These are phyloP conservation scores for Eucalyptus decipiens DNA, from an alignment of 345 rosid genomes.

Conservation along the genomic window DNA sequence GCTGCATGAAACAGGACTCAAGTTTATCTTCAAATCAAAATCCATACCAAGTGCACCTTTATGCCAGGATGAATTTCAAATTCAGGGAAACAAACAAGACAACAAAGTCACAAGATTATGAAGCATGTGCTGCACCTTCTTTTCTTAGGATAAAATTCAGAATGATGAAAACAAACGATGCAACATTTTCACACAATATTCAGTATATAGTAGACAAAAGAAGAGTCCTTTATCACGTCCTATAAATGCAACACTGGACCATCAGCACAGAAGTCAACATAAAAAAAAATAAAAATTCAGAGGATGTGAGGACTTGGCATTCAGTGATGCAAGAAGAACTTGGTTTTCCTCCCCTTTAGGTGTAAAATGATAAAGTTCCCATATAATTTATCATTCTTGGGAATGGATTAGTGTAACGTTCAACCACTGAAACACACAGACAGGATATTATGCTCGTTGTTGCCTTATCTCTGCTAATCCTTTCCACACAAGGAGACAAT, in stretches of 20 bases:
- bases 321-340: neutral
- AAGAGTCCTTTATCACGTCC: neutral
- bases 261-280: neutral
- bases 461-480: neutral
- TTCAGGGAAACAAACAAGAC: neutral
- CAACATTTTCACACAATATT: neutral
- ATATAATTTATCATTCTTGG: neutral
- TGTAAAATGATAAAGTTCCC: neutral
- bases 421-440: neutral
- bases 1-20: slow-evolving; percentile 8
- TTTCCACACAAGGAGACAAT: neutral
- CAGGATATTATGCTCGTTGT: neutral
- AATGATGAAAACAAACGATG: neutral
- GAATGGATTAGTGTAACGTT: neutral
- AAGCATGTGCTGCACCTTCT: neutral
- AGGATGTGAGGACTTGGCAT: neutral
- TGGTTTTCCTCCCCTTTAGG: neutral
- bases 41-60: neutral
- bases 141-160: neutral
- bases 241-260: neutral
- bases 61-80: neutral
- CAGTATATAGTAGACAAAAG: neutral
- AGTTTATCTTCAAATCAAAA: neutral
- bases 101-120: neutral
- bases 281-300: neutral